Evolutionary conservation across 1,139 yeast genomes (phyloP).

Genomic region (Lodderomyces metapsilosis): DNA sequence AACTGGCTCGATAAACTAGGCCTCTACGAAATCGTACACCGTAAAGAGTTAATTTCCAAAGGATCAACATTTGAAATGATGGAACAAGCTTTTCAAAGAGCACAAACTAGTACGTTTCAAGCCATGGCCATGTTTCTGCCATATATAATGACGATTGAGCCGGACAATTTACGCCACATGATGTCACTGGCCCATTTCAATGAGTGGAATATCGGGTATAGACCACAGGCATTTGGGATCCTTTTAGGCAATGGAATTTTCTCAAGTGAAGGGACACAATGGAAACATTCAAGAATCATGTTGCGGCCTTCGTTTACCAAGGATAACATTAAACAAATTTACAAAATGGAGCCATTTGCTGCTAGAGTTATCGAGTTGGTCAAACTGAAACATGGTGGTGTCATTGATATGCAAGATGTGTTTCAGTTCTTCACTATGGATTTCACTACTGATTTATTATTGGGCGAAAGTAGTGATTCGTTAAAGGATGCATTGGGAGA

Average conservation of each 20-base stretch:
- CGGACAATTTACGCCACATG: slow-evolving; percentile 30
- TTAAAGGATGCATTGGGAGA: slow-evolving; percentile 23
- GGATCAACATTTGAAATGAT: too few species aligned
- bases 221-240: slow-evolving; percentile 38
- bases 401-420: slow-evolving; percentile 32
- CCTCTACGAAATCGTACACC: background rate
- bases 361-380: slow-evolving; percentile 33
- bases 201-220: slow-evolving; percentile 45
- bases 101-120: slow-evolving; percentile 7
- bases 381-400: slow-evolving; percentile 19
- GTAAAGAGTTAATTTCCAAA: too few species aligned
- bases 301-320: slow-evolving; percentile 54
- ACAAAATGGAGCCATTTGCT: slow-evolving; percentile 40
- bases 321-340: slow-evolving; percentile 49
- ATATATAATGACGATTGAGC: slow-evolving; percentile 19
- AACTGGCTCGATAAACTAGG: slow-evolving; percentile 3
- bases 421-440: slow-evolving; percentile 37
- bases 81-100: background rate
- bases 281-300: slow-evolving; percentile 54
- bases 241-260: slow-evolving; percentile 54
- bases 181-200: slow-evolving; percentile 35
- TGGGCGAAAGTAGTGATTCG: slow-evolving; percentile 33
- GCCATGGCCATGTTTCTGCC: background rate
- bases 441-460: slow-evolving; percentile 39
- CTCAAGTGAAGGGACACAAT: slow-evolving; percentile 50